Evolutionary conservation across 495 filamentous ascomycete genomes (phyloP).

Genomic region (Penicillium angulare): DNA sequence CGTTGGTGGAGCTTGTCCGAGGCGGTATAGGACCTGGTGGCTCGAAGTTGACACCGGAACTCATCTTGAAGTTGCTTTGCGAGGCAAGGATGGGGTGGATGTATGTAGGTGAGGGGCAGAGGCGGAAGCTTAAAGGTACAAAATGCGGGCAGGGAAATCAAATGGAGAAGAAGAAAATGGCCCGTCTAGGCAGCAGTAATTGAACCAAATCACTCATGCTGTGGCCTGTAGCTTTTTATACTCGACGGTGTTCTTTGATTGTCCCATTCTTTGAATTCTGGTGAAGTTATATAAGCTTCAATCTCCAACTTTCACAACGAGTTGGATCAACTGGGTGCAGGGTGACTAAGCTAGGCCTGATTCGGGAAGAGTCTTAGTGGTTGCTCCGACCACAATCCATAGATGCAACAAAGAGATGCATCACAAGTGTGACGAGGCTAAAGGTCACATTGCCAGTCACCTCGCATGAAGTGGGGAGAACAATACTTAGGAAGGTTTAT

Average conservation of each 20-base stretch:
- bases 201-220: background rate
- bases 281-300: background rate
- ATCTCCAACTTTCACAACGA: background rate
- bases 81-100: background rate
- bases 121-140: slow-evolving; percentile 6
- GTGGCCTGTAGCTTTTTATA: background rate
- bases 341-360: background rate
- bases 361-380: background rate
- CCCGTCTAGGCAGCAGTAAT: slow-evolving; percentile 1
- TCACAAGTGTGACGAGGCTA: slow-evolving; percentile 13
- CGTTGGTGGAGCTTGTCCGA: slow-evolving; percentile 65
- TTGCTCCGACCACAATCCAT: background rate
- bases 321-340: background rate
- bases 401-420: background rate
- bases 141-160: background rate
- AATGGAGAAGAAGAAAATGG: background rate
- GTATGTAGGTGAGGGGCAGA: slow-evolving; percentile 9
- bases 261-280: background rate
- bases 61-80: background rate
- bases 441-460: slow-evolving; percentile 2
- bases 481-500: background rate
- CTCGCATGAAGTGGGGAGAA: slow-evolving; percentile 2
- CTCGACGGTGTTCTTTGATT: background rate
- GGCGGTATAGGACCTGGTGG: slow-evolving; percentile 71
- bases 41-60: slow-evolving; percentile 35